These are phyloP conservation scores for Hericium erinaceus DNA, from an alignment of 768 basidiomycete genomes.

Conservation along the genomic window DNA sequence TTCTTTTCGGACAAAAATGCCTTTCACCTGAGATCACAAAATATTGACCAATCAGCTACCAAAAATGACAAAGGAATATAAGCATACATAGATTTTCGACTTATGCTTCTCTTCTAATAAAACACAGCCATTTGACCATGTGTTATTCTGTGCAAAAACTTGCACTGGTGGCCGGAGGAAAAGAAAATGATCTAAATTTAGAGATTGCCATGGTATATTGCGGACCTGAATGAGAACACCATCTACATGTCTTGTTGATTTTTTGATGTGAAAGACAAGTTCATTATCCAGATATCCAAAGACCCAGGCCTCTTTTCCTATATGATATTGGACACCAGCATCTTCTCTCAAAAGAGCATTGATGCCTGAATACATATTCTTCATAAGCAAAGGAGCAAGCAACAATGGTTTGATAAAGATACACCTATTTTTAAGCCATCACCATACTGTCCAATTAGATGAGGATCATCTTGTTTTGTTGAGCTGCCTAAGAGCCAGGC, in stretches of 20 bases:
- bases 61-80: neutral
- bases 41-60: neutral
- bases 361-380: neutral
- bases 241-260: neutral
- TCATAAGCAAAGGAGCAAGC: neutral
- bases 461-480: neutral
- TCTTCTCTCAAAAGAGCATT: neutral
- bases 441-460: neutral
- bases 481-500: neutral
- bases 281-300: neutral
- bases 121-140: neutral
- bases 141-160: neutral
- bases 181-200: neutral
- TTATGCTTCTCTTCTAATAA: neutral
- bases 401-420: no score
- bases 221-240: neutral
- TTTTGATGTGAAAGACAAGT: neutral
- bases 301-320: neutral
- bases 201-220: neutral
- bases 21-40: neutral
- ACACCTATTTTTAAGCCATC: neutral
- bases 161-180: neutral
- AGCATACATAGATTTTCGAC: neutral
- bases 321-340: neutral
- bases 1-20: neutral